Evolutionary conservation across 768 basidiomycete species (phyloP).

Genomic region (Amanita muscaria): DNA sequence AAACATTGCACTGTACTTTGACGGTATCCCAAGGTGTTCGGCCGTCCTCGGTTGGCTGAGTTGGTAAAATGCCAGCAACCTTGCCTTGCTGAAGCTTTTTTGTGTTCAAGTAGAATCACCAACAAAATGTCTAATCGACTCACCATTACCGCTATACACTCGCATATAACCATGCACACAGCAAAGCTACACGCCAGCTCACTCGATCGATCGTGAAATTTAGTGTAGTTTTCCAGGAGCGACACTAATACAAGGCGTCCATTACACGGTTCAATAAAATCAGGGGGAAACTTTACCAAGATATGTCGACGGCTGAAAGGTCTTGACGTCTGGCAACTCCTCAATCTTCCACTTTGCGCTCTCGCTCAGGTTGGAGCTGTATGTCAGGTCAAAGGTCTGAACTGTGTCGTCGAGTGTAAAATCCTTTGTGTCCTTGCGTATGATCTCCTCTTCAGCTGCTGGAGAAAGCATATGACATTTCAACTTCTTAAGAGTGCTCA

Average conservation of each 20-base stretch:
- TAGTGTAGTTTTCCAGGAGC: constrained; percentile 9
- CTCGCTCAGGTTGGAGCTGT: background rate
- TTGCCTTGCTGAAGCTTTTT: background rate
- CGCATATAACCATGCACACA: constrained; percentile 10
- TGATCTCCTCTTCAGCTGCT: background rate
- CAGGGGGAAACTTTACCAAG: constrained; percentile 4
- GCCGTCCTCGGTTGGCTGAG: background rate
- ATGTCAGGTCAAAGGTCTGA: constrained; percentile 6
- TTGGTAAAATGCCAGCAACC: too few relatives aligned
- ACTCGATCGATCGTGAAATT: constrained; percentile 12
- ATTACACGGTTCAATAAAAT: background rate
- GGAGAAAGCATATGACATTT: too few relatives aligned
- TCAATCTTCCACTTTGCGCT: constrained; percentile 4
- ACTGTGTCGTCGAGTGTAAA: constrained; percentile 6
- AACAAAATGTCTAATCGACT: constrained; percentile 5
- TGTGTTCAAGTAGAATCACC: constrained; percentile 2
- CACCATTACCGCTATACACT: too few relatives aligned
- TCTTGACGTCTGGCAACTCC: constrained; percentile 8
- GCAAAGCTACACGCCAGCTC: constrained; percentile 10
- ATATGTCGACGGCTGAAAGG: constrained; percentile 8
- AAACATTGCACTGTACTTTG: constrained; percentile 13
- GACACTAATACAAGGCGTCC: constrained; percentile 4
- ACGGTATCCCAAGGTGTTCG: constrained; percentile 12
- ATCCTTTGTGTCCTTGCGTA: constrained; percentile 7
- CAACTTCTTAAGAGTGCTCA: background rate